A percentile compares a stretch with the other conserved stretches of the same genome.
These are phyloP conservation scores for Colletotrichum salicis DNA, from an alignment of 2,329 filamentous ascomycete species.

Conservation along the genomic window DNA sequence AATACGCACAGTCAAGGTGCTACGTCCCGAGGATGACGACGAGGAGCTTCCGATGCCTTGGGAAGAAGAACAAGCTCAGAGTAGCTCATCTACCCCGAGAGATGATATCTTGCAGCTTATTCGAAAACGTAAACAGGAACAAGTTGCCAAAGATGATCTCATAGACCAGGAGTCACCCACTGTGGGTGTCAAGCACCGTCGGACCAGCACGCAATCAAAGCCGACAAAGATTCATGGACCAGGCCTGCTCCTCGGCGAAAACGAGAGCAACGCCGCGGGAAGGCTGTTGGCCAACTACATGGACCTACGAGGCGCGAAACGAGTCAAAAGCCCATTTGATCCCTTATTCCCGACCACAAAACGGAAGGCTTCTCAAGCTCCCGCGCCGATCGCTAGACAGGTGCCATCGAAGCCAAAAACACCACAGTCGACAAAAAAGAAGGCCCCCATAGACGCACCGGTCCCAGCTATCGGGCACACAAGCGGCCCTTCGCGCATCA, in stretches of 20 bases:
- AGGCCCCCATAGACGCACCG: neutral
- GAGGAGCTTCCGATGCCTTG: neutral
- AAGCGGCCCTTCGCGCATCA: slow-evolving; percentile 45
- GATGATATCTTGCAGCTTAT: slow-evolving; percentile 5
- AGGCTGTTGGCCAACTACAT: slow-evolving; percentile 46
- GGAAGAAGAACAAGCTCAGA: neutral
- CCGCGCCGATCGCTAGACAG: neutral
- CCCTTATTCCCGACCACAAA: neutral
- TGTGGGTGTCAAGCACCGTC: neutral
- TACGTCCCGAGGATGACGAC: neutral
- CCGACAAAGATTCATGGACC: neutral
- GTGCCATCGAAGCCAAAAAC: neutral
- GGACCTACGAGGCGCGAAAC: slow-evolving; percentile 44
- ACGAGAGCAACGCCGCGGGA: slow-evolving; percentile 37
- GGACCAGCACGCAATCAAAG: neutral
- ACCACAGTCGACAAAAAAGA: neutral
- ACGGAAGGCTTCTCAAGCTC: neutral
- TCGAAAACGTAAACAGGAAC: slow-evolving; percentile 15
- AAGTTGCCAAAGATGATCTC: neutral
- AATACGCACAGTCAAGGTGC: neutral
- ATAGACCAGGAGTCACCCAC: neutral
- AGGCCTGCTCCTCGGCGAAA: slow-evolving; percentile 9
- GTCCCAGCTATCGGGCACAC: slow-evolving; percentile 37
- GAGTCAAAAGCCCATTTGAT: neutral
- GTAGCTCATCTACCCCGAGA: neutral